Base-by-base conservation (phyloP, 305 asterid genomes). In the Withania somnifera region DNA sequence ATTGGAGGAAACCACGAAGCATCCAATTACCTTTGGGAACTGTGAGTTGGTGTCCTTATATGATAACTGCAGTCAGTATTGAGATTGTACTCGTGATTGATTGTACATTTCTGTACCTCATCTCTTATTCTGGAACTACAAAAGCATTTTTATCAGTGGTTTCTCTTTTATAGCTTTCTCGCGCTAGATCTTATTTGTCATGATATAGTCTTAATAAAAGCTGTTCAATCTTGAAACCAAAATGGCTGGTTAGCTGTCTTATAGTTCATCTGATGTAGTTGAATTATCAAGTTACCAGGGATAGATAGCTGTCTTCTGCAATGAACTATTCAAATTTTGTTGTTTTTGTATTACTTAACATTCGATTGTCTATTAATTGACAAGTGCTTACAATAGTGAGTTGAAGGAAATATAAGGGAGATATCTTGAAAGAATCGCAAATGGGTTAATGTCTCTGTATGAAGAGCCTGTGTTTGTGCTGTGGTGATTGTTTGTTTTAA, bases 1-100 rank as follows among this genome's bases (percentile, higher is more conserved):
- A 91, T 95, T 80, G 97, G 99, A 9, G 98, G 99, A 38, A 95
- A 95, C 82, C 98, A 95, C 67, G 99, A 95, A 88, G 99, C 99
- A n/a, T 95, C 99, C 83, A 95, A 95, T 88, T 94, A 93, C 84
- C 89, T 95, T 17, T 95, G 99, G 99, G 99, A 95, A 89, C 71
- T 95, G 98, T 95, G 86, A 92, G 99, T 88, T 83, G 57, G 30
- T 53, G 28, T 53, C 28, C 13, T 45, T 63, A 84, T 40, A 47
- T 71, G 81, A 79, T 50, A 32, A 22, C 53, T 57, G 20, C 60
- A 80, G 78, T 50, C 83, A 38, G 17, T 80, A 42, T 64, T 40
- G 52, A 52, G 11, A 20, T 24, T 79, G 51, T 58, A 13, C 82
- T 51, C 64, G 15, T 79, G 76, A 19, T 79, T 79, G 30, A 79